Evolutionary conservation across 2,329 filamentous ascomycete species (phyloP), one percentile per base, ranked within the genome.

Genomic region (Aspergillus pseudonomiae): DNA sequence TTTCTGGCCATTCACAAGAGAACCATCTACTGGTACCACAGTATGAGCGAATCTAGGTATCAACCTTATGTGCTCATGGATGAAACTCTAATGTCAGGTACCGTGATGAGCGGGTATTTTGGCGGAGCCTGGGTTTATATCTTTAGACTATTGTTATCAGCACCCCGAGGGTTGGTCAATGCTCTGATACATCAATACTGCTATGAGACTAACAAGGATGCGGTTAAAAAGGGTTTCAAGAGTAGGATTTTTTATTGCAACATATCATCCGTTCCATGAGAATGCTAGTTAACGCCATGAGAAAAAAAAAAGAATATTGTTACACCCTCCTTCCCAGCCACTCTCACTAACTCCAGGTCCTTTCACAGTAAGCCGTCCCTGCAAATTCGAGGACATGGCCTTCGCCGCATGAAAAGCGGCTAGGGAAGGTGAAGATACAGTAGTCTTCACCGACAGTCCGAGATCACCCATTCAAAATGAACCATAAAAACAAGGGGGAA

Each of bases 261-360:
- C 48, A 52, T 41, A 55, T 39, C 52, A 26, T 55, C 10, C 26
- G 41, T 59, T 59, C 41, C 26, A 50, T 59, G 30, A 59, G 0
- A 32, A 46, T 48, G 41, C 43, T 26, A 59, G 14, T 19, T 34
- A 45, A 36, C 45, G 52, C 52, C 52, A 6, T 52, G 28, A 30
- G 5, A 28, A 28, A 28, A 28, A 59, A 45, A 34, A 59, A 45
- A 43, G 16, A 36, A 53, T 59, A 59, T 36, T 59, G 57, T 39
- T 59, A 59, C 57, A 59, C 57, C 46, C 28, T 50, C 30, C 30
- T 32, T 57, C 56, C 56, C 41, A 62, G 50, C 43, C 28, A 57
- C 36, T 50, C 57, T 56, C 46, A 28, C 28, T 21, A 60, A 60
- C 56, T 59, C 63, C 56, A 53, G 43, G 55, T 46, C 43, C 32